Conservation (phyloP, 1,284 basidiomycete genomes). For the Ustilago bromivora region DNA sequence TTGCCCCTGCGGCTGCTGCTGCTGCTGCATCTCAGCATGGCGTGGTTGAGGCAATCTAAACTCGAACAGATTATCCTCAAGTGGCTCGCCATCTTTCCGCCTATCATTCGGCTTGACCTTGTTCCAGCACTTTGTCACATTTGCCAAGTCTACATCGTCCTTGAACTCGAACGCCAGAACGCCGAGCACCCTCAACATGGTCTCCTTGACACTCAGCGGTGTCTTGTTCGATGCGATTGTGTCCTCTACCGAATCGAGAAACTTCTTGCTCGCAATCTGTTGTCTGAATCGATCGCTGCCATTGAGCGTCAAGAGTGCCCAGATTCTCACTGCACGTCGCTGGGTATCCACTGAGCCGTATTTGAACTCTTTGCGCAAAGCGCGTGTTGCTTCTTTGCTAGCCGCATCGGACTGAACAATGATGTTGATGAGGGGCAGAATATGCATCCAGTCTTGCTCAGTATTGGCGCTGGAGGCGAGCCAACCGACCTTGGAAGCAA, state of each 20-base stretch:
- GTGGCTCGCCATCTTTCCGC: constrained; percentile 51
- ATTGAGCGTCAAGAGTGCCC: constrained; percentile 60
- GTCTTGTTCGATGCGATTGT: constrained; percentile 54
- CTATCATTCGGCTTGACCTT: constrained; percentile 55
- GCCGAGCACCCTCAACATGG: constrained; percentile 54
- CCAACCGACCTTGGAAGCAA: constrained; percentile 41
- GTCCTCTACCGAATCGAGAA: constrained; percentile 60
- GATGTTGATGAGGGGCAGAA: constrained; percentile 43
- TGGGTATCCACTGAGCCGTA: constrained; percentile 46
- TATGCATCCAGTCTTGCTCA: constrained; percentile 51
- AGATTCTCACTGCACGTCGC: constrained; percentile 53
- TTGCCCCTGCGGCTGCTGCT: constrained; percentile 9
- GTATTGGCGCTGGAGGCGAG: constrained; percentile 36
- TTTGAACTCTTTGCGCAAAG: constrained; percentile 64
- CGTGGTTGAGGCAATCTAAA: constrained; percentile 43
- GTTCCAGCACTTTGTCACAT: constrained; percentile 63
- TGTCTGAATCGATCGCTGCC: constrained; percentile 56
- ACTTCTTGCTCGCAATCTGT: constrained; percentile 60
- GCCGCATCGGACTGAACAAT: constrained; percentile 55
- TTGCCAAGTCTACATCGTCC: constrained; percentile 46
- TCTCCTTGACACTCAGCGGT: constrained; percentile 54
- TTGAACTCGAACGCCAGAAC: constrained; percentile 61
- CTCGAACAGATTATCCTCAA: constrained; percentile 41
- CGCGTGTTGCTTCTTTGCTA: constrained; percentile 61
- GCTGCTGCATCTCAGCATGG: constrained; percentile 1